Base-by-base conservation (phyloP, 1,139 yeast species). In the Nadsonia commutata region DNA sequence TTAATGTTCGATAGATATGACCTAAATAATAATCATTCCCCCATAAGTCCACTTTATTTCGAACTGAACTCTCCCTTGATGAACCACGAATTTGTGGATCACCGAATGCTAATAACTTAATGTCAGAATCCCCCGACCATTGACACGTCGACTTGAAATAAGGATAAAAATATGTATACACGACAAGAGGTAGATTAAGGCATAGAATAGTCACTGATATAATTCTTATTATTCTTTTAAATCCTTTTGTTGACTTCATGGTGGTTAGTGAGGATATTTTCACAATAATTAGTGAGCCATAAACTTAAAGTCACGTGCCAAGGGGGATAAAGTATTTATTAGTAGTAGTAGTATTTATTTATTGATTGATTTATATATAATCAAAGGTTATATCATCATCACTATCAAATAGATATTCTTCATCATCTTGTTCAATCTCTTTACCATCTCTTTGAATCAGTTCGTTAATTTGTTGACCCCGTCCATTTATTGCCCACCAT, bases 71-170 rank as follows among this genome's bases (percentile, higher is more conserved):
- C 41, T 67, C 65, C 9, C 72, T 72, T 80, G 84, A 78, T 50
- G 78, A 75, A 1, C 97, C 97, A 49, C 88, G 81, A 59, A 90
- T 86, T 62, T 90, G 98, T 0, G 98, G 98, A 57, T 90, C 98
- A 9, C 97, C 98, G 60, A 86, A 80, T 2, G 94, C 80, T 52
- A 86, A 61, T 38, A 65, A 41, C 31, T 50, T 49, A 21, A 61
- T 46, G 11, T 45, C 47, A n/a, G 54, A 51, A 9, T 46, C 51
- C 1, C 47, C 31, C 4, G 47, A 47, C 48, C 58, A 56, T 36
- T 53, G 18, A 49, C 64, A 62, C 56, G 56, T 54, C 50, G 43
- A 46, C 27, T 50, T 45, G 20, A 55, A 37, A 6, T 44, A 44
- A 42, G 50, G 49, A 38, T 49, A 54, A 39, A 51, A 44, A 44